Base-by-base conservation (phyloP, 768 basidiomycete genomes). In the Suillus placidus region DNA sequence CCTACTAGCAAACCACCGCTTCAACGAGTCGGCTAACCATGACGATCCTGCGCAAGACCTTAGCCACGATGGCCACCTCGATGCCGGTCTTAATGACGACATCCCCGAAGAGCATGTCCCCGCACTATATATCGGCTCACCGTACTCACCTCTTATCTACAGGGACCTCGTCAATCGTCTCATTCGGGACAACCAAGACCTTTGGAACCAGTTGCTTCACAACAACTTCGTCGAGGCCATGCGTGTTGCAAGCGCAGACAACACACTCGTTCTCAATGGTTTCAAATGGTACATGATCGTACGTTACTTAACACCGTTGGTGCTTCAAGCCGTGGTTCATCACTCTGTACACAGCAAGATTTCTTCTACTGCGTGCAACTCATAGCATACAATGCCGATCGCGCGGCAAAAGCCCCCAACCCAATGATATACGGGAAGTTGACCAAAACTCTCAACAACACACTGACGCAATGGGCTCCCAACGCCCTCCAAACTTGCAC, bases 111-210 rank as follows among this genome's bases (percentile, higher is more conserved):
- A 40, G 57, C 7, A 58, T 18, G 57, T 40, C 38, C 23, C 40
- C 57, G 2, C 9, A 26, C 57, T 20, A 9, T 18, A 40, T 26
- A 18, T 58, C 16, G 16, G 57, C 57, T 40, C 37, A 40, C 10
- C 16, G 4, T 40, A 5, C 57, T 40, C 37, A 58, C 37, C 9
- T 26, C 37, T 3, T 16, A 37, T 26, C 23, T 18, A 37, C 47
- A 61, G 67, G n/a, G 67, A 68, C 37, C 67, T 68, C 34, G 67
- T 68, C 20, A 57, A 35, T 23, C 57, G 60, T 45, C 62, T 68
- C 30, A 68, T 68, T 34, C 37, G 55, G 32, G 67, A 67, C 35
- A 69, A 68, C 43, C 16, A 68, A 42, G 67, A 68, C 30, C 16
- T 68, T 18, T 68, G 67, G 66, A 32, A 68, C 54, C 9, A 47